Evolutionary conservation across 2,329 filamentous ascomycete genomes (phyloP).

Genomic region (Hypoxylon sp.): DNA sequence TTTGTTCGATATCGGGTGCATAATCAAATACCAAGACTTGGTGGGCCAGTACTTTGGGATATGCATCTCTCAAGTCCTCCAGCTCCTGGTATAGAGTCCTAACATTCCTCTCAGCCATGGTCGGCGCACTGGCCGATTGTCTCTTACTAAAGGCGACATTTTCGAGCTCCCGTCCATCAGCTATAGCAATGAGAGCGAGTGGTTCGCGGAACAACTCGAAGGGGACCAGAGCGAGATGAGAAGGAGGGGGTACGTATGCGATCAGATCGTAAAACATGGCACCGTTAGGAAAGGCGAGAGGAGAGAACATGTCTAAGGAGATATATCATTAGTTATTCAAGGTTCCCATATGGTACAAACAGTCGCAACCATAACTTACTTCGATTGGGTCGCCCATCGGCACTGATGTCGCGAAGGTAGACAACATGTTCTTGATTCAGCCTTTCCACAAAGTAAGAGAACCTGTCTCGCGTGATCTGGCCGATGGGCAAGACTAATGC

Average conservation of each 20-base stretch:
- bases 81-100: constrained; percentile 72
- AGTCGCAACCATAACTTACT: constrained; percentile 69
- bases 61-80: constrained; percentile 74
- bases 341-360: no score
- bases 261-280: constrained; percentile 89
- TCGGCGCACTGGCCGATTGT: constrained; percentile 60
- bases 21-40: constrained; percentile 84
- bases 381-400: constrained; percentile 84
- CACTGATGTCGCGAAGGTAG: constrained; percentile 83
- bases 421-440: constrained; percentile 83
- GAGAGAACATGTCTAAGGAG: constrained; percentile 86
- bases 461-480: constrained; percentile 82
- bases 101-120: constrained; percentile 64
- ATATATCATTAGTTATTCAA: no score
- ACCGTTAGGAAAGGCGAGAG: constrained; percentile 84
- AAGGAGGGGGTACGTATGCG: constrained; percentile 79
- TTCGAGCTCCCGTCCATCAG: constrained; percentile 78
- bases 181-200: constrained; percentile 82
- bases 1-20: constrained; percentile 55
- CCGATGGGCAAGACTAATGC: constrained; percentile 88
- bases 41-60: constrained; percentile 79
- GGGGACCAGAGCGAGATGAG: constrained; percentile 81
- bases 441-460: constrained; percentile 79
- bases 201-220: constrained; percentile 92
- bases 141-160: constrained; percentile 63